A percentile compares a stretch with the other conserved stretches of the same genome.
Conservation (phyloP, 2,329 filamentous ascomycete species). For the Cladophialophora immunda region DNA sequence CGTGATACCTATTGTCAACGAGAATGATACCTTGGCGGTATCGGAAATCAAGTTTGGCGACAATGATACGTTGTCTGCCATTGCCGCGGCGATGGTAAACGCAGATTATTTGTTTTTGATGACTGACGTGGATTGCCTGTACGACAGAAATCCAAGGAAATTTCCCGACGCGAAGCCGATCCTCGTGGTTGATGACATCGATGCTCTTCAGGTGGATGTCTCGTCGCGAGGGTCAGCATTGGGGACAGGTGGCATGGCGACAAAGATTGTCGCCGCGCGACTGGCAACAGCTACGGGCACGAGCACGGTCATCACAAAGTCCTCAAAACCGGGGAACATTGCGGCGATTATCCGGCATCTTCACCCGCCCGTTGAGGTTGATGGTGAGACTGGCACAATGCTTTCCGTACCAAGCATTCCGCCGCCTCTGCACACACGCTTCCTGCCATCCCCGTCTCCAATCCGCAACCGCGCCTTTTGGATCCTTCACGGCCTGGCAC, state of each 20-base stretch:
- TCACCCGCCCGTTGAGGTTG: conserved; percentile 60
- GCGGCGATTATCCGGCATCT: conserved; percentile 83
- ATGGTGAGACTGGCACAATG: conserved; percentile 30
- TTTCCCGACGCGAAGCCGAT: conserved; percentile 88
- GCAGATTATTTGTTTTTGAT: conserved; percentile 97
- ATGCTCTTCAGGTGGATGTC: conserved; percentile 82
- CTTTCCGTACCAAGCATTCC: conserved; percentile 45
- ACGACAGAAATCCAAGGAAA: conserved; percentile 91
- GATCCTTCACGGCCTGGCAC: conserved; percentile 89
- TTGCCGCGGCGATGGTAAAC: conserved; percentile 96
- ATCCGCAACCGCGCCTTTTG: conserved; percentile 96
- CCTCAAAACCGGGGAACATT: conserved; percentile 93
- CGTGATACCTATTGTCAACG: conserved; percentile 97
- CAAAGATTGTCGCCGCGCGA: conserved; percentile 92
- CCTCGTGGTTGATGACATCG: conserved; percentile 90
- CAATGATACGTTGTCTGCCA: conserved; percentile 96
- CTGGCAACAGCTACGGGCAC: conserved; percentile 94
- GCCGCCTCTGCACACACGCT: conserved; percentile 86
- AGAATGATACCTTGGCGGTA: conserved; percentile 96
- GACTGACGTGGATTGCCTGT: conserved; percentile 98
- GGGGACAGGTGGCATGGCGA: conserved; percentile 96
- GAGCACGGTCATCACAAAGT: conserved; percentile 93
- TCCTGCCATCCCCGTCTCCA: conserved; percentile 82
- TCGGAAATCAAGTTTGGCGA: conserved; percentile 99
- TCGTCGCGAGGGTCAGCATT: conserved; percentile 87